These are phyloP conservation scores for Colletotrichum australisinense DNA, from an alignment of 2,329 filamentous ascomycete genomes.

Conservation along the genomic window DNA sequence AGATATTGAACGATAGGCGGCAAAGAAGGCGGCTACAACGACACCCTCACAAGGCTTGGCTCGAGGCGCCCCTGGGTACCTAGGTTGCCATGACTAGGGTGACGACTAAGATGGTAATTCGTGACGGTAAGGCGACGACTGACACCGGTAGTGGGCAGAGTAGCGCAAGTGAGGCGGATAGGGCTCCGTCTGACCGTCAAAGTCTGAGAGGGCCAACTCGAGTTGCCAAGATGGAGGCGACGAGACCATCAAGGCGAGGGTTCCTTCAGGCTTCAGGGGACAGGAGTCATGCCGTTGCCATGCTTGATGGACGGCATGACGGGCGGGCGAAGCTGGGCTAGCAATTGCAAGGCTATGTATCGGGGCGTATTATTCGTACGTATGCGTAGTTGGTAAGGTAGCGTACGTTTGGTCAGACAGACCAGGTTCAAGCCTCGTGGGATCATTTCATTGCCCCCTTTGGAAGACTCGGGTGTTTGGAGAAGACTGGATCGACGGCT, in stretches of 20 bases:
- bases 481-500: conserved; percentile 32
- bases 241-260: neutral
- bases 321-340: too few species aligned
- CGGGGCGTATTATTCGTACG: too few species aligned
- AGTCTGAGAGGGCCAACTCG: neutral
- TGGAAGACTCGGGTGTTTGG: neutral
- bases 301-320: neutral
- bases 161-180: neutral
- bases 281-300: neutral
- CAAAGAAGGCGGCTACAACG: neutral
- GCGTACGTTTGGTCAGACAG: too few species aligned
- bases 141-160: neutral
- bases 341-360: too few species aligned
- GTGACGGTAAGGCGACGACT: neutral
- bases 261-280: neutral
- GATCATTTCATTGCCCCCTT: neutral
- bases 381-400: too few species aligned
- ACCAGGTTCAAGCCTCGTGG: neutral
- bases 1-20: neutral
- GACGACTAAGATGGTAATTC: conserved; percentile 2
- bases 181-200: neutral
- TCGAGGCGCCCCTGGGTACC: neutral
- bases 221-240: neutral
- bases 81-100: neutral
- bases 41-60: conserved; percentile 1